These are phyloP conservation scores for Linnemannia hyalina DNA, from an alignment of 192 early-diverging fungal species.

Conservation along the genomic window DNA sequence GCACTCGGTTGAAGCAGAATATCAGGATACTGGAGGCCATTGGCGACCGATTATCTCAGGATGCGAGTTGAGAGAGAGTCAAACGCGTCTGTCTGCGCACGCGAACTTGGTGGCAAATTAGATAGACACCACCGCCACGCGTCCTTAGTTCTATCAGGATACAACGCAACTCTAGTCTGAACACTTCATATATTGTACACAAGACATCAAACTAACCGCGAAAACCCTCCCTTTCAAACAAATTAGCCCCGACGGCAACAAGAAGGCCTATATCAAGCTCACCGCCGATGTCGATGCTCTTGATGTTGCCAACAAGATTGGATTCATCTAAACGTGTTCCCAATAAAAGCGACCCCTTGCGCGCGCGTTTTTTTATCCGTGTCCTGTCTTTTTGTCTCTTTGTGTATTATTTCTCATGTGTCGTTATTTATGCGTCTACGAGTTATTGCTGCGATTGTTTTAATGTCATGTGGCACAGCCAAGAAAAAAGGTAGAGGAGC, in stretches of 20 bases:
- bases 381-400: neutral
- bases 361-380: constrained; percentile 10
- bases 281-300: constrained; percentile 97
- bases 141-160: no score
- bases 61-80: neutral
- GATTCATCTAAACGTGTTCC: constrained; percentile 65
- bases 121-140: no score
- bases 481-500: neutral
- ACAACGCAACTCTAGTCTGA: neutral
- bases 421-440: neutral
- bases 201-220: neutral
- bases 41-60: neutral
- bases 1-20: neutral
- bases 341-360: constrained; percentile 25
- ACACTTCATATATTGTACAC: neutral
- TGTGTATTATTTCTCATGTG: neutral
- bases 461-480: neutral
- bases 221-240: neutral
- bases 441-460: neutral
- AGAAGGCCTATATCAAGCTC: constrained; percentile 99
- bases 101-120: no score
- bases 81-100: neutral
- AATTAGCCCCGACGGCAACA: constrained; percentile 90
- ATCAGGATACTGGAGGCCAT: neutral
- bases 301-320: constrained; percentile 94